These are phyloP conservation scores for Aspergillus tanneri DNA, from an alignment of 2,329 filamentous ascomycete species.

Conservation along the genomic window DNA sequence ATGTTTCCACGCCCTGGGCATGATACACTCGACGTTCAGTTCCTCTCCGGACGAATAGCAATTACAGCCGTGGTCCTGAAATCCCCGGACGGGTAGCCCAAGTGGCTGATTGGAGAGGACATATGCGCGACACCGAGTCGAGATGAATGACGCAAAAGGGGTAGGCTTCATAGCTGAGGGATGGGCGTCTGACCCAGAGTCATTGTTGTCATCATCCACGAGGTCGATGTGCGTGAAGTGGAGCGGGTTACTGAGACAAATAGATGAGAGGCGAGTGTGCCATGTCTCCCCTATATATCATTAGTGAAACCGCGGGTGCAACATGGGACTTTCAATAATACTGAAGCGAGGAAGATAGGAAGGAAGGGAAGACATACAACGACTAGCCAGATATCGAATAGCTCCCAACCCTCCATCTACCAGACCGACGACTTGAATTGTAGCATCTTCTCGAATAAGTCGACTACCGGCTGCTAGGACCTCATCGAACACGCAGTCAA, in stretches of 20 bases:
- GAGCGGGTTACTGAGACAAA: constrained; percentile 42
- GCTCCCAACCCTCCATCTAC: constrained; percentile 64
- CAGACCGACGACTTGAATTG: constrained; percentile 69
- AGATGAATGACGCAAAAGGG: constrained; percentile 34
- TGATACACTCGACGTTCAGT: constrained; percentile 60
- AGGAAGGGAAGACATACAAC: constrained; percentile 45
- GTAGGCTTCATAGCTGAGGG: background rate
- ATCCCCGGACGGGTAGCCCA: constrained; percentile 55
- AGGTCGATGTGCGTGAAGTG: constrained; percentile 33
- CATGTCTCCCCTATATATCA: constrained; percentile 42
- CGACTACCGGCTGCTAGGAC: constrained; percentile 51
- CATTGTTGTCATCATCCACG: constrained; percentile 8
- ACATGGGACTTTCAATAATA: no score
- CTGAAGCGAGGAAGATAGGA: no score
- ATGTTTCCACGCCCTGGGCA: constrained; percentile 54
- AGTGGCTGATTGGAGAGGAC: constrained; percentile 53
- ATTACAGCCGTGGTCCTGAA: constrained; percentile 61
- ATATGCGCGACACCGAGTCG: constrained; percentile 62
- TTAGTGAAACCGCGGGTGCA: no score
- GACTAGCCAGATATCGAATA: constrained; percentile 57
- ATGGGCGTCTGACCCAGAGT: background rate
- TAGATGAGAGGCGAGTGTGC: constrained; percentile 40
- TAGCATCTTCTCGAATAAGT: constrained; percentile 51
- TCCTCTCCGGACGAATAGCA: constrained; percentile 67
- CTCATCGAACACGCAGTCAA: constrained; percentile 64